Percentiles rank a stretch among this genome's conserved stretches.
Evolutionary conservation across 352 stramenopile genomes (phyloP).

Genomic region (Phytopythium cucurbitacearum): DNA sequence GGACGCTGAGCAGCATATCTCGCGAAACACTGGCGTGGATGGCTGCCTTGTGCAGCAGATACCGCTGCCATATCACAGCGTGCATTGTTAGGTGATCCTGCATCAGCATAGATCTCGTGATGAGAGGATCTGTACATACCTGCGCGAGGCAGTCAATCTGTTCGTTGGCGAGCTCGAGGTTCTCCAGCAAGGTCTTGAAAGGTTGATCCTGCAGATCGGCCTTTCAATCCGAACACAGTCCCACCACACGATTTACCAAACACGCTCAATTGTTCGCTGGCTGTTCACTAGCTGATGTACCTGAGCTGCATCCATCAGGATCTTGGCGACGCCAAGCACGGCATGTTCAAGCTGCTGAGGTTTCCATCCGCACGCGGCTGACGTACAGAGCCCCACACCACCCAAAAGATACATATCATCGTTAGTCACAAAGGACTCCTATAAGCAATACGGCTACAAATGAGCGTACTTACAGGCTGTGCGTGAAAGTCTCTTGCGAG

Average conservation of each 20-base stretch:
- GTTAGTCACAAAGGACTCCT: neutral
- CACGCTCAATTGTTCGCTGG: too few relatives aligned
- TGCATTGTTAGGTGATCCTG: neutral
- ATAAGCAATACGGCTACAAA: neutral
- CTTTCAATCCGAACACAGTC: conserved; percentile 12
- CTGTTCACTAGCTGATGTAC: conserved; percentile 11
- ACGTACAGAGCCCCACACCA: neutral
- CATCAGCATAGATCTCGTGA: neutral
- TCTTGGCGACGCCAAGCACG: conserved; percentile 62
- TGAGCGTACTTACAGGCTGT: conserved; percentile 38
- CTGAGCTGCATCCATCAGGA: conserved; percentile 71
- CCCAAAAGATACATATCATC: conserved; percentile 1
- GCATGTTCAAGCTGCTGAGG: conserved; percentile 41
- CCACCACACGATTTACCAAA: neutral
- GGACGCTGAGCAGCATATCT: conserved; percentile 33
- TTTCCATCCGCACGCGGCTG: conserved; percentile 63
- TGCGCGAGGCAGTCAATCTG: conserved; percentile 41
- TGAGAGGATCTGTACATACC: conserved; percentile 15
- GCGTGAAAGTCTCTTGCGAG: conserved; percentile 45
- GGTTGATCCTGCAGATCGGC: conserved; percentile 34
- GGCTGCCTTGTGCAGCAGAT: conserved; percentile 40
- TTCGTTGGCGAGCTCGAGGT: conserved; percentile 33
- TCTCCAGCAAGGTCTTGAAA: conserved; percentile 38
- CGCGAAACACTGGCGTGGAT: conserved; percentile 50
- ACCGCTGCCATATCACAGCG: neutral